Evolutionary conservation across 2,329 filamentous ascomycete species (phyloP), one percentile per base, ranked within the genome.

Genomic region (Bipolaris zeicola): DNA sequence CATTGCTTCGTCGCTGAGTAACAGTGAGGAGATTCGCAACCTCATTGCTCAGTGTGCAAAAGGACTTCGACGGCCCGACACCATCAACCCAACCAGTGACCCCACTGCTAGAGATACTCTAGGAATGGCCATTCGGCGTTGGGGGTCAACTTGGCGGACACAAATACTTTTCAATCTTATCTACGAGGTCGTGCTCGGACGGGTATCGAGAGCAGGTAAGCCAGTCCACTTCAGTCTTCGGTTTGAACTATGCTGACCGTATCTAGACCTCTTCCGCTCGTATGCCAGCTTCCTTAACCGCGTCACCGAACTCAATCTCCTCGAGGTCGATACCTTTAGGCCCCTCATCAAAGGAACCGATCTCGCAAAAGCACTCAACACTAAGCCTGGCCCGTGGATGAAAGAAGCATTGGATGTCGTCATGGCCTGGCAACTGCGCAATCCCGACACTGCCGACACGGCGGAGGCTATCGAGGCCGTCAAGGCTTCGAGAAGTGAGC

Each of bases 341-440:
- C 78, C 81, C 13, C 73, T 84, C 4, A 66, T 96, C 33, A 90
- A 96, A 69, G 94, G 95, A 14, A 89, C 85, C 37, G 80, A 88
- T 50, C 83, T 98, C 18, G 85, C 87, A 16, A 83, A 87, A 60
- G 86, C 85, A 3, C 80, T 98, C 3, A 79, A 77, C 16, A 85
- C 83, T 0, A 87, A 86, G 61, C 88, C 90, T 0, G 92, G 91
- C 1, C 87, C 82, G n/a, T 98, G 94, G 94, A 89, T 96, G 83
- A 86, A 86, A 51, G 82, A 83, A 43, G 92, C 92, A 3, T 78
- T 96, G 44, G 89, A 96, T 31, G 80, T 92, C 3, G 90, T 91
- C 58, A 85, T 96, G 76, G 87, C 87, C 58, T 98, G 93, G 92
- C 95, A 98, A 76, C 83, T 98, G 50, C 84, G 91, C 36, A 87